Conservation (phyloP, 768 basidiomycete species). For the Mycena haematopus region DNA sequence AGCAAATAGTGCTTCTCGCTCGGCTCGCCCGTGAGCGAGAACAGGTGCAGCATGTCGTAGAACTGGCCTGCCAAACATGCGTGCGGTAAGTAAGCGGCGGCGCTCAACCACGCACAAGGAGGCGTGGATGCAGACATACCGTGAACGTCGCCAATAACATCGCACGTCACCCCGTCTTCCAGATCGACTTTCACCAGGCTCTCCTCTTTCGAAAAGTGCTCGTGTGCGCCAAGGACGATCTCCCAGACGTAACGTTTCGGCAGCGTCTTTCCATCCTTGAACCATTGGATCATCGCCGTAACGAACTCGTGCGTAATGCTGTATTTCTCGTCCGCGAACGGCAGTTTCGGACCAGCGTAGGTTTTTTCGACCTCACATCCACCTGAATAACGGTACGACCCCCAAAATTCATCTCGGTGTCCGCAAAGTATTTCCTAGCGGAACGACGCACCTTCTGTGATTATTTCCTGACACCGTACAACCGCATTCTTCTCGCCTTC, state of each 20-base stretch:
- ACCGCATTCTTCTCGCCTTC: constrained; percentile 88
- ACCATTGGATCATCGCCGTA: constrained; percentile 86
- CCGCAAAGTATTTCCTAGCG: background rate
- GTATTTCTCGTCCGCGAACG: constrained; percentile 68
- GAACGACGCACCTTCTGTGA: constrained; percentile 67
- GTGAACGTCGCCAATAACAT: constrained; percentile 97
- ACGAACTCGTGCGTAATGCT: constrained; percentile 81
- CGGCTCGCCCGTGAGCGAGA: constrained; percentile 85
- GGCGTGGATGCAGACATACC: constrained; percentile 43
- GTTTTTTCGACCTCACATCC: constrained; percentile 78
- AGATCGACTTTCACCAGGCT: constrained; percentile 81
- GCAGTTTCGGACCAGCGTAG: constrained; percentile 80
- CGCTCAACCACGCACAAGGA: background rate
- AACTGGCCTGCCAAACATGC: constrained; percentile 74
- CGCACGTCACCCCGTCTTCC: constrained; percentile 79
- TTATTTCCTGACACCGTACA: constrained; percentile 78
- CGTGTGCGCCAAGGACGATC: constrained; percentile 87
- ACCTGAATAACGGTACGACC: constrained; percentile 46
- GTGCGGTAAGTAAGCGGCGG: background rate
- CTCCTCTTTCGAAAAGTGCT: constrained; percentile 75
- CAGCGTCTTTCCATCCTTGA: constrained; percentile 93
- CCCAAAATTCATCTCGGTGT: too few relatives aligned
- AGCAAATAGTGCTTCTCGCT: constrained; percentile 83
- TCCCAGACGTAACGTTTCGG: constrained; percentile 94
- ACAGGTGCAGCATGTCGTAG: constrained; percentile 90